These are phyloP conservation scores for Hemerocallis citrina DNA, from an alignment of 106 monocot genomes.

Conservation along the genomic window DNA sequence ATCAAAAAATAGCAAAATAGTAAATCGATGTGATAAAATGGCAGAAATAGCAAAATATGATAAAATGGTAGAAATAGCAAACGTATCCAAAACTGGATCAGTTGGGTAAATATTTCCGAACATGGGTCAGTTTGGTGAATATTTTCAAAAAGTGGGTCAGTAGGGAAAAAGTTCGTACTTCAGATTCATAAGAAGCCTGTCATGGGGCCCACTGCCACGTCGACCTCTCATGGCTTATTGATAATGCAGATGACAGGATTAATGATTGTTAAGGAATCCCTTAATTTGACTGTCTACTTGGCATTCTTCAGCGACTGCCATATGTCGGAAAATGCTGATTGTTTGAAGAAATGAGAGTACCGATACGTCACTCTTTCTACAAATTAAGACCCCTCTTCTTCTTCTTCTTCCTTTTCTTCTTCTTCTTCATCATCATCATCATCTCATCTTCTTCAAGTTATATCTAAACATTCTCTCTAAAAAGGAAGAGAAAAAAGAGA, in stretches of 20 bases:
- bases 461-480: neutral
- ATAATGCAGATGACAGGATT: neutral
- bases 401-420: neutral
- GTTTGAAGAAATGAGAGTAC: constrained; percentile 11
- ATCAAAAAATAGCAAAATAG: too few species aligned
- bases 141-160: too few species aligned
- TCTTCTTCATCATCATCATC: neutral
- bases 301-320: neutral
- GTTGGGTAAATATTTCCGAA: too few species aligned
- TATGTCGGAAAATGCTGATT: neutral
- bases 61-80: too few species aligned
- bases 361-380: constrained; percentile 25
- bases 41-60: too few species aligned
- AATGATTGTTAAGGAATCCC: neutral
- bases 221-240: neutral
- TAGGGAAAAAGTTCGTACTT: too few species aligned
- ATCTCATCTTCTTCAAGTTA: neutral
- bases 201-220: constrained; percentile 2
- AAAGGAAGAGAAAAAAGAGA: neutral
- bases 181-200: too few species aligned
- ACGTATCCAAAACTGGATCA: too few species aligned
- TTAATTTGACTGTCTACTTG: neutral
- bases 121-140: too few species aligned
- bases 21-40: too few species aligned
- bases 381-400: neutral